Evolutionary conservation across 352 stramenopile species (phyloP).

Genomic region (Pythium dissotocum): DNA sequence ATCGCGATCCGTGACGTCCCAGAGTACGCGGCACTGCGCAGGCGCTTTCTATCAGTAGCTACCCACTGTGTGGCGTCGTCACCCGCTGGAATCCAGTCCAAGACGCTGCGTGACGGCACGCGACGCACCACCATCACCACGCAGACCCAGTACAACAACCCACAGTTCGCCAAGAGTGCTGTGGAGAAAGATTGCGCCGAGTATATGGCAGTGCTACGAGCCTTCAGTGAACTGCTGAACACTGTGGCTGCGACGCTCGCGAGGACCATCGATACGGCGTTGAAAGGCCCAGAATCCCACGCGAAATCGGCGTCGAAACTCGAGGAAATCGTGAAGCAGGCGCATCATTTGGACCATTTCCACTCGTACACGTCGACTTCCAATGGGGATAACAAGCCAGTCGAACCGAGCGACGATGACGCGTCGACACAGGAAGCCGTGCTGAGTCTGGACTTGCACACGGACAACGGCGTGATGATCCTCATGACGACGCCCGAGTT

Average conservation of each 20-base stretch:
- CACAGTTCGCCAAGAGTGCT: conserved; percentile 7
- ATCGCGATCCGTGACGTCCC: conserved; percentile 26
- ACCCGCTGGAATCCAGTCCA: conserved; percentile 11
- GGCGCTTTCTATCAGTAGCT: conserved; percentile 13
- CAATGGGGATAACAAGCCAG: background rate
- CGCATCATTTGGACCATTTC: conserved; percentile 33
- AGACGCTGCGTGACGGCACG: conserved; percentile 30
- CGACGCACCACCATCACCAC: conserved; percentile 30
- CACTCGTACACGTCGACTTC: conserved; percentile 30
- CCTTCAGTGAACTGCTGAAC: conserved; percentile 25
- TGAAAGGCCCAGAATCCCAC: conserved; percentile 8
- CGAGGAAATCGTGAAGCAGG: conserved; percentile 18
- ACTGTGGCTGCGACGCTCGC: conserved; percentile 16
- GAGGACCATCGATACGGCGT: conserved; percentile 14
- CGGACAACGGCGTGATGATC: conserved; percentile 37
- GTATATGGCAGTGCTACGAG: conserved; percentile 17
- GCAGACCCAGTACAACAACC: conserved; percentile 18
- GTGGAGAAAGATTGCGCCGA: conserved; percentile 11
- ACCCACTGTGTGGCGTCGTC: conserved; percentile 20
- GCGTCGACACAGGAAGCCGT: conserved; percentile 2
- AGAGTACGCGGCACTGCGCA: conserved; percentile 20
- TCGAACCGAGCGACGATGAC: background rate
- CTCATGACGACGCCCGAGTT: conserved; percentile 32
- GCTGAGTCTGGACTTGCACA: conserved; percentile 33
- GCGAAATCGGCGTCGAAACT: conserved; percentile 6